Base-by-base conservation (phyloP, 108 stramenopile species). In the Stephanodiscus minutulus region DNA sequence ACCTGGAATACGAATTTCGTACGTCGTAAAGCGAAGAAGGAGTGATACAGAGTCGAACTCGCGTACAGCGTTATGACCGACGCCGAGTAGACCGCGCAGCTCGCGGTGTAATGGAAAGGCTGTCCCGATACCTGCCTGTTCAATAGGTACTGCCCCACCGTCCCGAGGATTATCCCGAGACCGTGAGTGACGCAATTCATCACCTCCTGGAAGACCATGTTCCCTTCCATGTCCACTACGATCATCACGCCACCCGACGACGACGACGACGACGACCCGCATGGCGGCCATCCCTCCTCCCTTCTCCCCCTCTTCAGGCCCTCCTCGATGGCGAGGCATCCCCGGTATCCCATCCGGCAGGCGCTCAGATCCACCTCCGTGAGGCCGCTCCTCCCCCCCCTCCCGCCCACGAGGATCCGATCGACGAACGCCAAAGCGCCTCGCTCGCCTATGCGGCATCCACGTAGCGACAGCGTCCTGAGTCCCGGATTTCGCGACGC, bases 141-240 rank as follows among this genome's bases (percentile, higher is more conserved):
- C 55, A 98, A 64, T 0, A 95, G 24, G 20, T 81, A 52, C 2
- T 87, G 69, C 3, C 92, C 96, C 39, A 94, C 46, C 9, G 93
- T 60, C 10, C 84, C 77, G 13, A 97, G 66, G 22, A 98, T 53
- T 44, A 97, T 76, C 10, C 97, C 98, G 13, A 97, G 28, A 0
- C 96, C 96, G 76, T 98, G 98, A 0, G 96, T 97, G 13, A 94
- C 83, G 33, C 88, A 85, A 83, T 98, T 97, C 85, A 96, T 84
- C 31, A 95, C 87, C 78, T 93, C 92, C 65, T 88, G 89, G 46
- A 93, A 83, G 0, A 93, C 88, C 25, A 93, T 69, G 69, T 93
- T 93, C 7, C 87, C 89, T 46, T 90, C 88, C 46, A 93, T 28
- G 76, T 93, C 82, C 35, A 89, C 83, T 36, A 73, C 61, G 6